A percentile compares a stretch with the other conserved stretches of the same genome.
phyloP scores from a whole-genome alignment of 1,139 yeast species.

The Torulaspora pretoriensis region DNA sequence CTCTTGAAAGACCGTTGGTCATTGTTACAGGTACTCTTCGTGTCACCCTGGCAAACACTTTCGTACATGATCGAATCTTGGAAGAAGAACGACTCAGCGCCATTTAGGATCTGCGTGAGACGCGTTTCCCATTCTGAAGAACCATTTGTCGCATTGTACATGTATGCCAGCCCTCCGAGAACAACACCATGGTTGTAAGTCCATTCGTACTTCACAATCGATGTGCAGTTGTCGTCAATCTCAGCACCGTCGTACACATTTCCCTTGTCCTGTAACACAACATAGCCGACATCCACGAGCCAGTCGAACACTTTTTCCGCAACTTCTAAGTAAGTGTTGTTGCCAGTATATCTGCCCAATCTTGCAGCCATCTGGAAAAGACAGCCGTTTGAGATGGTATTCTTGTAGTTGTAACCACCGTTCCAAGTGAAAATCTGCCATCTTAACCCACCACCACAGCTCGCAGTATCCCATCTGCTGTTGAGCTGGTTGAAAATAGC shows the following conservation, averaged over 20 bases:
- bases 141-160: slow-evolving; percentile 55
- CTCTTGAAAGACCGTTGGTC: slow-evolving; percentile 65
- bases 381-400: slow-evolving; percentile 63
- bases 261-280: slow-evolving; percentile 40
- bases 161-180: slow-evolving; percentile 56
- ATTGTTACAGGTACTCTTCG: slow-evolving; percentile 46
- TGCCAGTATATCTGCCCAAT: slow-evolving; percentile 55
- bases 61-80: slow-evolving; percentile 50
- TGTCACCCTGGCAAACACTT: slow-evolving; percentile 45
- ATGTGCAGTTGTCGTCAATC: slow-evolving; percentile 46
- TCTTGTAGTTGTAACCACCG: slow-evolving; percentile 62
- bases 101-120: slow-evolving; percentile 42
- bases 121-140: slow-evolving; percentile 48
- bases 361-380: slow-evolving; percentile 59
- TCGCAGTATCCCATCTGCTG: slow-evolving; percentile 52
- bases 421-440: slow-evolving; percentile 73
- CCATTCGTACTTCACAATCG: slow-evolving; percentile 52
- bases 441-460: slow-evolving; percentile 62
- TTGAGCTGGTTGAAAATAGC: slow-evolving; percentile 55
- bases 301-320: slow-evolving; percentile 59
- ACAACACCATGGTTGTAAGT: slow-evolving; percentile 59
- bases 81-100: slow-evolving; percentile 43
- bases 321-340: slow-evolving; percentile 50
- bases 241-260: slow-evolving; percentile 58
- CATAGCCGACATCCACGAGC: slow-evolving; percentile 50